Base-by-base conservation (phyloP, 345 rosid genomes). In the Eucalyptus decipiens region DNA sequence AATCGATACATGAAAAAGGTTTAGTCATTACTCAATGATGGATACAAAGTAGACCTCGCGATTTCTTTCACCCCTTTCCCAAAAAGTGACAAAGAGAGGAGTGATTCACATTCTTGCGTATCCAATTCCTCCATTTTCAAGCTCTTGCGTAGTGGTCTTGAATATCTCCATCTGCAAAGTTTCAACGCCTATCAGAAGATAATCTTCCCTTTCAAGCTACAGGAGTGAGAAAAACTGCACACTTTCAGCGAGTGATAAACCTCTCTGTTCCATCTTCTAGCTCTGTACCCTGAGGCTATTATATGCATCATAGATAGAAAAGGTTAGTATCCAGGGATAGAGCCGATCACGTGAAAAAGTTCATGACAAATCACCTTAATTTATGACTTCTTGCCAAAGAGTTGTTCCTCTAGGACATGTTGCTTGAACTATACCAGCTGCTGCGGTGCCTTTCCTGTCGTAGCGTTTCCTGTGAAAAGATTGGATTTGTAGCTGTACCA, bases 161-260 rank as follows among this genome's bases (percentile, higher is more conserved):
- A 80, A 87, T 8, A 85, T 85, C 87, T 90, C 91, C 89, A 60
- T 90, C 91, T 88, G 85, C 85, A 88, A 88, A 51, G 48, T 58
- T 62, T n/a, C 8, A 89, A 86, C 43, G 6, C 19, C 48, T 28
- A 48, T 85, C 23, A 72, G 40, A 37, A 72, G 81, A 72, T 37
- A 34, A 37, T 72, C 81, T 72, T 18, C 81, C 81, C 45, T 37
- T 1, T 37, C 81, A 34, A 34, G 28, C 45, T 8, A 72, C 12
- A 34, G 43, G 81, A 72, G 81, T 54, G 88, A 85, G 49, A 89
- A 42, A 15, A 62, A n/a, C 13, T 56, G 48, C 45, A 30, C 80
- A 83, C 83, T 18, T 80, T 90, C 80, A 83, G 32, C 37, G 91
- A 45, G 24, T 89, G 89, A 58, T 81, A 89, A 4, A 60, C n/a